These are phyloP conservation scores for Flueggea neowawraea DNA, from an alignment of 441 rosid genomes.

Conservation along the genomic window DNA sequence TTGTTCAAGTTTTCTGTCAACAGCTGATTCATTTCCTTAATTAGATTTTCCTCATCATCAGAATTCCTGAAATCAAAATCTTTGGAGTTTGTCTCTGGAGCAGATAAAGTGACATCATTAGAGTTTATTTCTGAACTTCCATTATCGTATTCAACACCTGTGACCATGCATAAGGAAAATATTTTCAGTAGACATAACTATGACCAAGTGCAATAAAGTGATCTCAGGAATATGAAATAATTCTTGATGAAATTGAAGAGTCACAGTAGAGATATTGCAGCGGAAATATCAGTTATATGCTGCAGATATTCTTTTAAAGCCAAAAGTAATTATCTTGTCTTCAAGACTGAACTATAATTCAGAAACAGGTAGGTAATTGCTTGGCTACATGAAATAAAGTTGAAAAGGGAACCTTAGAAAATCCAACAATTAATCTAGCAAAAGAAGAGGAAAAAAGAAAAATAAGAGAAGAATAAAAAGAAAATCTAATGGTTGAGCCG, in stretches of 20 bases:
- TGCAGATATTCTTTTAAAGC: neutral
- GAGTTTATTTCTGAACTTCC: conserved; percentile 21
- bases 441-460: no score
- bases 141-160: conserved; percentile 42
- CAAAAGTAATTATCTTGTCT: neutral
- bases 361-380: neutral
- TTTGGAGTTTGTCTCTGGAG: conserved; percentile 10
- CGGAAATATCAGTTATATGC: neutral
- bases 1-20: conserved; percentile 5
- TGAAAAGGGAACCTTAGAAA: neutral
- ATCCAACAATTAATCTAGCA: neutral
- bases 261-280: neutral
- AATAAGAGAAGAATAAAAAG: no score
- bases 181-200: conserved; percentile 5
- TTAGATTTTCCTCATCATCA: conserved; percentile 19
- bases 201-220: no score
- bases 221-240: no score
- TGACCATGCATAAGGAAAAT: conserved; percentile 21
- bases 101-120: conserved; percentile 6
- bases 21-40: conserved; percentile 21
- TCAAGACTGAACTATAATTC: neutral
- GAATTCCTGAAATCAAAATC: conserved; percentile 15
- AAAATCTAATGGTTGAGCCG: no score
- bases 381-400: neutral
- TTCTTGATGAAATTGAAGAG: neutral